Base-by-base conservation (phyloP, 2,329 filamentous ascomycete genomes). In the Fusarium sambucinum region DNA sequence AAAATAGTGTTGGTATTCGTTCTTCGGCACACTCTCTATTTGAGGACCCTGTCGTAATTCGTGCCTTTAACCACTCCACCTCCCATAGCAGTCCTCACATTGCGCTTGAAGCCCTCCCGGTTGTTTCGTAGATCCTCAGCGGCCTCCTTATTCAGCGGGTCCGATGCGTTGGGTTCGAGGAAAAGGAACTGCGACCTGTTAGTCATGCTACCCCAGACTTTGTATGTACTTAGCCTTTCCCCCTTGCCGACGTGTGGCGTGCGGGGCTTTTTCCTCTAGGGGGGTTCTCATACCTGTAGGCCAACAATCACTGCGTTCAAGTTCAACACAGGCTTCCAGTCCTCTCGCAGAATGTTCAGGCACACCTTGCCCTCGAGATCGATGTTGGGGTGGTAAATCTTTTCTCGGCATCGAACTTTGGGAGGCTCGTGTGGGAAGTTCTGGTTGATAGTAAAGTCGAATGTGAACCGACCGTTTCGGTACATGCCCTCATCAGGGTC, bases 361-460 rank as follows among this genome's bases (percentile, higher is more conserved):
- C 96, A 99, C 67, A 99, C 94, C 78, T 99, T 99, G 73, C 96
- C 96, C 78, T 98, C 93, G 40, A 97, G 86, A 77, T 99, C 96
- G 78, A 99, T 99, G 80, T 99, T 99, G 8, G 96, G 96, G 79
- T 99, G 96, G 83, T 99, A 99, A 75, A 99, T 98, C 85, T 97
- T 98, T 82, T 99, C 93, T 73, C 90, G 92, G 83, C 96, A 98
- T 77, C 92, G 96, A 73, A 99, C 96, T 82, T 98, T 98, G 21
- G 96, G 96, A 67, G 96, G 94, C 79, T 98, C 94, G 82, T 98
- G 96, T 1, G 96, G 96, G 81, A 97, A 99, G 83, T 92, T 96
- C 77, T 95, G 92, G 80, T 93, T 94, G 83, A 99, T 97, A 68
- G 88, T 87, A 81, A 99, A 98, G 69, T 88, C 91, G 80, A 99